Base-by-base conservation (phyloP, 2,329 filamentous ascomycete genomes). In the Colletotrichum liriopes region DNA sequence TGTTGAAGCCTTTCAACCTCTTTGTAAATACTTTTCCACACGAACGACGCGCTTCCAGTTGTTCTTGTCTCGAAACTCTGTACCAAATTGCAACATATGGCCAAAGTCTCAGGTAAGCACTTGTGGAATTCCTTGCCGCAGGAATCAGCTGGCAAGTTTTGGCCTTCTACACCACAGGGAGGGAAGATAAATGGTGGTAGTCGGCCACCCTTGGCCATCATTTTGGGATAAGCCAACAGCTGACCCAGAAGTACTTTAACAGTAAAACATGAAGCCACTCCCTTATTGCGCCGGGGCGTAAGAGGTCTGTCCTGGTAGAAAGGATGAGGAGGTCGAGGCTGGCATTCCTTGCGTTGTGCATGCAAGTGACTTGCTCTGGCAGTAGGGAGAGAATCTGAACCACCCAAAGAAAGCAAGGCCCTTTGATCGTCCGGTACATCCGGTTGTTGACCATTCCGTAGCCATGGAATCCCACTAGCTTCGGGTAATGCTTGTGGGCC, bases 151-250 rank as follows among this genome's bases (percentile, higher is more conserved):
- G 59, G 55, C 0, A 71, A 60, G 11, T 16, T 56, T 20, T 65
- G 66, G 3, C 55, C 54, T 9, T 76, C 67, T 29, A 76, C 55
- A 2, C 75, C 74, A 32, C 79, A 80, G 3, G 65, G 70, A 3
- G 79, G 77, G 54, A 76, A 75, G n/a, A 80, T 78, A 54, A 79
- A 79, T 2, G 78, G 76, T 2, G 78, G 78, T 0, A 80, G 72
- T 12, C 58, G 66, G 1, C 67, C 55, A 20, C 61, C 66, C 5
- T 71, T 72, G 5, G 75, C 71, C 39, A 80, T 55, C 77, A 77
- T 75, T 20, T 26, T 58, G 0, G 77, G 77, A 52, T 76, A 80
- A 47, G 72, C 71, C 18, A 68, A 66, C 8, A 80, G 32, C 41
- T 78, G 77, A 7, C 78, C 75, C 18, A 74, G 43, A 1, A 80